These are phyloP conservation scores for Microbotryomycetes sp. DNA, from an alignment of 1,284 basidiomycete genomes.

Conservation along the genomic window DNA sequence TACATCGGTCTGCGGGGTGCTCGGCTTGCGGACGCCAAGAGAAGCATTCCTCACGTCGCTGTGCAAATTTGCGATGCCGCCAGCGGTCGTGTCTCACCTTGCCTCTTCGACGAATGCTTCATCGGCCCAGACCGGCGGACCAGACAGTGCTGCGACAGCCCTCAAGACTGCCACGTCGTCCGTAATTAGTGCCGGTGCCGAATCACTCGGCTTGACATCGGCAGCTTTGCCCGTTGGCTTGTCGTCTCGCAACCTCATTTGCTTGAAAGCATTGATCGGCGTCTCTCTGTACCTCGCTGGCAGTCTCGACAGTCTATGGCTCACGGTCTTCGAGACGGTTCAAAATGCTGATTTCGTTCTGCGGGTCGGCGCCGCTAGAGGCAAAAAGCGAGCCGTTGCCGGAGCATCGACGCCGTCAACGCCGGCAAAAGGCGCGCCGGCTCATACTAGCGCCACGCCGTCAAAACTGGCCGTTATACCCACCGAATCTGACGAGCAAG, in stretches of 20 bases:
- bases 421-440: constrained; percentile 17
- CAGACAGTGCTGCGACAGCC: neutral
- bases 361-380: constrained; percentile 32
- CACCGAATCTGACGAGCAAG: constrained; percentile 66
- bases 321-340: constrained; percentile 75
- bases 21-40: constrained; percentile 74
- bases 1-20: constrained; percentile 81
- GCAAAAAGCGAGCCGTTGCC: constrained; percentile 20
- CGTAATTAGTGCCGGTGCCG: constrained; percentile 50
- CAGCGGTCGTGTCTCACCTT: constrained; percentile 73
- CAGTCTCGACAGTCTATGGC: constrained; percentile 81
- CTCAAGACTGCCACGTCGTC: constrained; percentile 16
- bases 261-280: constrained; percentile 71
- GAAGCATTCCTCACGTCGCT: constrained; percentile 85
- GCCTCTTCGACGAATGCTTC: constrained; percentile 48
- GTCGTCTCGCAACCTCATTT: constrained; percentile 82
- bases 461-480: constrained; percentile 38
- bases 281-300: constrained; percentile 76
- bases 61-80: constrained; percentile 78
- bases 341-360: constrained; percentile 91
- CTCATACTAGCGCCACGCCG: constrained; percentile 16
- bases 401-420: neutral
- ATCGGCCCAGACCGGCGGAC: neutral
- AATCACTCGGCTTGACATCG: constrained; percentile 54
- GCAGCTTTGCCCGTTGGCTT: constrained; percentile 46